Base-by-base conservation (phyloP, 345 rosid genomes). In the Pistacia vera region DNA sequence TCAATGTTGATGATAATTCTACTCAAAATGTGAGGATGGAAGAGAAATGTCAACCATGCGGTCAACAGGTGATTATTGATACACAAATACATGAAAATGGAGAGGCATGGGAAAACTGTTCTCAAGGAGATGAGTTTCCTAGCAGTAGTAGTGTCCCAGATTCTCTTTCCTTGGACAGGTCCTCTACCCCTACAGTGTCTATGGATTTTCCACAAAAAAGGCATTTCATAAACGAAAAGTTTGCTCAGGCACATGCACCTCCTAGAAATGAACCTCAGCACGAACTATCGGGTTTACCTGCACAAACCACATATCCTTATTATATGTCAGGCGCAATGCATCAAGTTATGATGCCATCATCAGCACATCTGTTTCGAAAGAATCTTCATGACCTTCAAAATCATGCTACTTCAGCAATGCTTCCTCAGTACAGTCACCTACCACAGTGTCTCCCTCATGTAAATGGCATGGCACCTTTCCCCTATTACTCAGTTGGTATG, bases 241-340 rank as follows among this genome's bases (percentile, higher is more conserved):
- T 66, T 52, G 33, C 86, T 61, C 87, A 57, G 66, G 79, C 79
- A 51, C 84, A 70, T 73, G 35, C 75, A 79, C 86, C 78, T 79
- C 68, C 82, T 28, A 78, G 80, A 64, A 83, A 85, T 75, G 89
- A 88, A 74, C 80, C 82, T 83, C 92, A 71, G n/a, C 77, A 64
- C 73, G 88, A 88, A 76, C 75, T 75, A 38, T 75, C 89, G 8
- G 85, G 90, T 82, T 83, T 91, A 58, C 75, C 86, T 28, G 61
- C 83, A 17, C 93, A 90, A 66, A 82, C 80, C 82, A 67, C 81
- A 9, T 91, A 90, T 80, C 93, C 93, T 41, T 91, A 84, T 84
- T 92, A 84, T 73, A 85, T 93, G 92, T 79, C 94, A 2, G 97
- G 98, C 63, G 93, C 80, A 60, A 63, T 90, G 76, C 90, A 90